Evolutionary conservation across 2,329 filamentous ascomycete genomes (phyloP).

Genomic region (Paracamarosporium sp.): DNA sequence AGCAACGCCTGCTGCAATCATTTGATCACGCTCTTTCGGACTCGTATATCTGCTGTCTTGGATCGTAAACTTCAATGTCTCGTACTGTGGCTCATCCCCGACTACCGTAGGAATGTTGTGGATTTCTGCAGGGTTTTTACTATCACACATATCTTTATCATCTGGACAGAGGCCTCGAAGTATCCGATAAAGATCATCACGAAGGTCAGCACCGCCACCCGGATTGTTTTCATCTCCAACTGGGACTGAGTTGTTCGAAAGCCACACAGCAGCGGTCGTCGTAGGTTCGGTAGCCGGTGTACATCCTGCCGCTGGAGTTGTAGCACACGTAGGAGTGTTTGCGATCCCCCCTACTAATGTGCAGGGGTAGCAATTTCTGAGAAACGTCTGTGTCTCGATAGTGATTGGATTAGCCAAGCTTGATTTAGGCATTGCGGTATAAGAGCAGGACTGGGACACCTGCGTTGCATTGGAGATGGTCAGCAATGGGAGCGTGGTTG

Average conservation of each 20-base stretch:
- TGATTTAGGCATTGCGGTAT: slow-evolving; percentile 5
- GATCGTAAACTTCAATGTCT: slow-evolving; percentile 6
- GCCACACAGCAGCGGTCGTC: slow-evolving; percentile 3
- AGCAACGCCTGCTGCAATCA: slow-evolving; percentile 7
- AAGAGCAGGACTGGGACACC: not conserved
- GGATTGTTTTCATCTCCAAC: slow-evolving; percentile 9
- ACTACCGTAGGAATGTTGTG: not conserved
- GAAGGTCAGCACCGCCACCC: slow-evolving; percentile 5
- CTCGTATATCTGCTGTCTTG: slow-evolving; percentile 8
- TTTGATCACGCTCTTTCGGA: slow-evolving; percentile 4
- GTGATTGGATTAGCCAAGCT: slow-evolving; percentile 3
- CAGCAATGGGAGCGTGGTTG: slow-evolving; percentile 1
- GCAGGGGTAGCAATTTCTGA: slow-evolving; percentile 1
- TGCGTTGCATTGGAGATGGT: not conserved
- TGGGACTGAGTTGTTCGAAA: slow-evolving; percentile 11
- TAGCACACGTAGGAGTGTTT: not conserved
- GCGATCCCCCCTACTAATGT: slow-evolving; percentile 5
- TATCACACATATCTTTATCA: slow-evolving; percentile 2
- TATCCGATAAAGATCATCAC: not conserved
- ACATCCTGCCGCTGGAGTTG: not conserved
- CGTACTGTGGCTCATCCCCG: not conserved
- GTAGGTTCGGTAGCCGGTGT: slow-evolving; percentile 5
- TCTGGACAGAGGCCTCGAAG: slow-evolving; percentile 7
- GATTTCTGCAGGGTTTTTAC: slow-evolving; percentile 4
- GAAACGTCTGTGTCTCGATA: not conserved